These are phyloP conservation scores for Trypanosoma platydactyli DNA, from an alignment of 208 protist genomes.

Conservation along the genomic window DNA sequence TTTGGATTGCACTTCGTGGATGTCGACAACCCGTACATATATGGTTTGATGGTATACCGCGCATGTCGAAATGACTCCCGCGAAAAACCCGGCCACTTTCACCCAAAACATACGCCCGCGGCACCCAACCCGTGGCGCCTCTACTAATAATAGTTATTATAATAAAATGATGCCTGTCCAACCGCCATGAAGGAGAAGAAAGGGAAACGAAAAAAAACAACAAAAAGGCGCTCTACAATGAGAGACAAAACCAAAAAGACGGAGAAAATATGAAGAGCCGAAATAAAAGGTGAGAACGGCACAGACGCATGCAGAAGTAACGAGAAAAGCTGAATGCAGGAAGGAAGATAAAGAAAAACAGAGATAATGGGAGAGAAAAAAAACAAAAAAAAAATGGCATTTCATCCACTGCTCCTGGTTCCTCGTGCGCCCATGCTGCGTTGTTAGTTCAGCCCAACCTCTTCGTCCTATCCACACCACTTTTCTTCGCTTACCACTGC, in stretches of 20 bases:
- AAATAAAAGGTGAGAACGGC: too few relatives aligned
- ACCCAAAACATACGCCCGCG: constrained; percentile 42
- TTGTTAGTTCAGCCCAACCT: too few relatives aligned
- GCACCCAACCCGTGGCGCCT: not conserved
- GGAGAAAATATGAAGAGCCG: too few relatives aligned
- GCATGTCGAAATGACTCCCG: constrained; percentile 43
- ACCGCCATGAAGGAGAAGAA: not conserved
- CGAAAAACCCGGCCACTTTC: constrained; percentile 45
- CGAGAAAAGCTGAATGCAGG: too few relatives aligned
- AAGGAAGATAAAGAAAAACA: not conserved
- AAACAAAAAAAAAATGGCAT: constrained; percentile 6
- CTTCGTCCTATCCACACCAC: too few relatives aligned
- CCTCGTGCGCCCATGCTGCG: too few relatives aligned
- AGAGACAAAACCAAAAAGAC: too few relatives aligned
- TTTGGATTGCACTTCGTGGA: constrained; percentile 35
- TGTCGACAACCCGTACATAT: constrained; percentile 45
- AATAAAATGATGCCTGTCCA: not conserved
- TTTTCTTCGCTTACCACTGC: too few relatives aligned
- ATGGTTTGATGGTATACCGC: constrained; percentile 55
- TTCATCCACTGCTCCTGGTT: too few relatives aligned
- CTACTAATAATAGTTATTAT: too few relatives aligned
- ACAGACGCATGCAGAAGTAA: too few relatives aligned
- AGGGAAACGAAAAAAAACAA: not conserved
- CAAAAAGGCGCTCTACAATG: not conserved
- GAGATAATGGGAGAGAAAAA: constrained; percentile 15